Conservation (phyloP, 345 rosid species). For the Cardamine resedifolia region DNA sequence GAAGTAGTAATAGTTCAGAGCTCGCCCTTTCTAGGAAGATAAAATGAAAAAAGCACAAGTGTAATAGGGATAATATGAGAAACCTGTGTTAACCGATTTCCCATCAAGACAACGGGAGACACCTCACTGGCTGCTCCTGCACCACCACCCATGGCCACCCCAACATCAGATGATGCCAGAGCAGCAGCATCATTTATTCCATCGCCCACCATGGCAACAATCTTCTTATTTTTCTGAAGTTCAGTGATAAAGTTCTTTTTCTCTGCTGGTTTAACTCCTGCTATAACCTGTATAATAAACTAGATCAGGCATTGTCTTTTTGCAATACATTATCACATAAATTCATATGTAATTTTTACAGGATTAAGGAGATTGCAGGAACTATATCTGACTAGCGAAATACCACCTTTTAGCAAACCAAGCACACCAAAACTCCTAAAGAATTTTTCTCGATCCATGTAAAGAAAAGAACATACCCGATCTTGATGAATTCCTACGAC, state of each 20-base stretch:
- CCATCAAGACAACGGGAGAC: constrained; percentile 88
- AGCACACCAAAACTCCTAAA: not conserved
- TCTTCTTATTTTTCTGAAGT: constrained; percentile 69
- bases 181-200: constrained; percentile 99
- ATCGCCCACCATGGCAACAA: constrained; percentile 96
- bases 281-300: constrained; percentile 54
- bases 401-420: not conserved
- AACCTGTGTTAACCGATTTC: constrained; percentile 91
- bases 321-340: not conserved
- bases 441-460: constrained; percentile 1
- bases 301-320: constrained; percentile 5
- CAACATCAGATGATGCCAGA: constrained; percentile 84
- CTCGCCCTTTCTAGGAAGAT: not conserved
- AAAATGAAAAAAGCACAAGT: not conserved
- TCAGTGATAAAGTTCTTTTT: constrained; percentile 69
- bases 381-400: not conserved
- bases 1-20: constrained; percentile 7
- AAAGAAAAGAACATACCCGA: constrained; percentile 46
- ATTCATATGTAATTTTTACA: not conserved
- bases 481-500: constrained; percentile 82
- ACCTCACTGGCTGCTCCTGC: constrained; percentile 98
- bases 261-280: constrained; percentile 84
- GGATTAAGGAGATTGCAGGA: not conserved
- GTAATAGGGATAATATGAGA: constrained; percentile 1
- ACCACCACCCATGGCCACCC: constrained; percentile 94